phyloP scores from a whole-genome alignment of 441 rosid genomes.

The Mallotus repandus region DNA sequence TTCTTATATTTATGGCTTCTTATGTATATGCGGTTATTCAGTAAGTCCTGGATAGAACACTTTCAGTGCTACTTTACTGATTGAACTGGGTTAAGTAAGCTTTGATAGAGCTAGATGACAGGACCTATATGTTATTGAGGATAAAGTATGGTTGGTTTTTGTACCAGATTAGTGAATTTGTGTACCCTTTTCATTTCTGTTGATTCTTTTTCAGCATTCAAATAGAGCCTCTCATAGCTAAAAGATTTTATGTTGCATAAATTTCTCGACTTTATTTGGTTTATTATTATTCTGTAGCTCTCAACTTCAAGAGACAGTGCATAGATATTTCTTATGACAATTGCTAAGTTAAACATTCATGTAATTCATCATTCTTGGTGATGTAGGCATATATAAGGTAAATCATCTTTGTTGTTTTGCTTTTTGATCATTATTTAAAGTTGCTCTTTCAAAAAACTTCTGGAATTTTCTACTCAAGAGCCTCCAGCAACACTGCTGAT shows the following conservation, averaged over 20 bases:
- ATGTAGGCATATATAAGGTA: too few species aligned
- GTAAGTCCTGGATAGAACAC: background rate
- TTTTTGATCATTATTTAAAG: too few species aligned
- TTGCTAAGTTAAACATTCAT: too few species aligned
- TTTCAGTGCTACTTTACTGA: background rate
- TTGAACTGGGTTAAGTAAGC: background rate
- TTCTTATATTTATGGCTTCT: background rate
- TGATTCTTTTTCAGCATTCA: background rate
- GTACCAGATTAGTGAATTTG: background rate
- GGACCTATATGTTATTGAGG: background rate
- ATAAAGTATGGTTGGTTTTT: background rate
- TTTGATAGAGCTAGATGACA: background rate
- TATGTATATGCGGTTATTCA: background rate
- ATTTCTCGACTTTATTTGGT: background rate
- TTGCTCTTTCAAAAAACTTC: too few species aligned
- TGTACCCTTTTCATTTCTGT: background rate
- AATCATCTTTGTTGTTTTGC: too few species aligned
- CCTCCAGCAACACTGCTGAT: too few species aligned
- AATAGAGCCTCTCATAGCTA: background rate
- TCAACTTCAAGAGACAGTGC: background rate
- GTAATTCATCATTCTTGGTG: too few species aligned
- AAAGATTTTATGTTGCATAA: background rate
- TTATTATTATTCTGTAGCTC: background rate
- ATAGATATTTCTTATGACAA: background rate
- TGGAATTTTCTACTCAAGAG: too few species aligned